Percentiles rank a stretch among this genome's conserved stretches.
These are phyloP conservation scores for Solanum arcanum DNA, from an alignment of 257 asterid species.

Conservation along the genomic window DNA sequence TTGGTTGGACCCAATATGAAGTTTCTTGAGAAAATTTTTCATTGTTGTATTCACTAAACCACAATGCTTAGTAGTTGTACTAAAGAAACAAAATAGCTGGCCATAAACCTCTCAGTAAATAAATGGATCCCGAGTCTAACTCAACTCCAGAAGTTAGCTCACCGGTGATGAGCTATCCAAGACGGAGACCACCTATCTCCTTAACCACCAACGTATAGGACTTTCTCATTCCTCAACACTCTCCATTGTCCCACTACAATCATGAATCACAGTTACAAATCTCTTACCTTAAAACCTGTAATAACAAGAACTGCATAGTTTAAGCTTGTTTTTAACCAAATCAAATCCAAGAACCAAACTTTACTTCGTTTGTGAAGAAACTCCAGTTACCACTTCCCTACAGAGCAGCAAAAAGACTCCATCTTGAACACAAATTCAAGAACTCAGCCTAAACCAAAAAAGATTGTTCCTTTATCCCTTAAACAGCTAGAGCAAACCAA, in stretches of 20 bases:
- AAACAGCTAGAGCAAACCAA: conserved; percentile 3
- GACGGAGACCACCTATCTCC: neutral
- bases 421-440: conserved; percentile 10
- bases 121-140: neutral
- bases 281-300: neutral
- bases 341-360: conserved; percentile 17
- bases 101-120: conserved; percentile 16
- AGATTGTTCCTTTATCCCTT: conserved; percentile 13
- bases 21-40: conserved; percentile 79
- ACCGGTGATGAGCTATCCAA: neutral
- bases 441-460: neutral
- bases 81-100: conserved; percentile 28
- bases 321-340: conserved; percentile 18
- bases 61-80: conserved; percentile 18
- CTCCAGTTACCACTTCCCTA: neutral
- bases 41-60: conserved; percentile 26
- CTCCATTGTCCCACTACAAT: conserved; percentile 46
- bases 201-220: neutral
- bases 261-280: conserved; percentile 25
- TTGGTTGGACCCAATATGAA: conserved; percentile 68
- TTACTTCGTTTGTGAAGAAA: conserved; percentile 3
- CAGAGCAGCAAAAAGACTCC: conserved; percentile 7
- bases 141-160: neutral
- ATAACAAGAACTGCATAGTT: conserved; percentile 6
- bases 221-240: neutral